Evolutionary conservation across 805 yeast species (phyloP), one percentile per base, ranked within the genome.

Genomic region (Kurtzmaniella cleridarum): DNA sequence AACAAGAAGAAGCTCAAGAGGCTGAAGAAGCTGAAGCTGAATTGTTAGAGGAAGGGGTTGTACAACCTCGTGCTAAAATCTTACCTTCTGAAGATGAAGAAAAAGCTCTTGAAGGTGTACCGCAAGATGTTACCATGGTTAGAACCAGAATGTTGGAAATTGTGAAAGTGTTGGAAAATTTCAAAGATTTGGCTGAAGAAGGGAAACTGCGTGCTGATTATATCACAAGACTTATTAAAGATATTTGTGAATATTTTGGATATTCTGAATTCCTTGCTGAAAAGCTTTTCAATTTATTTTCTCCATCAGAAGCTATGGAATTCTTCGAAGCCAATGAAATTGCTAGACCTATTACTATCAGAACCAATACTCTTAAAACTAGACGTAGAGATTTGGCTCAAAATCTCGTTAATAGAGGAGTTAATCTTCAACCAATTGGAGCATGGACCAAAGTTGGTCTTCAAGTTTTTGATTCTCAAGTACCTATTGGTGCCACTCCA

Each of bases 401-500:
- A 64, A 79, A 93, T 12, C 75, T 93, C 46, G 95, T 91, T 41
- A 91, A 91, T 64, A 81, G 96, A 55, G 98, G 98, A 60, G 98
- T 91, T 45, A 93, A 93, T 59, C 73, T 93, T 51, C 97, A 93
- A 65, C 98, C 98, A 33, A 88, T 93, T 52, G 98, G 98, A 36
- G 70, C 85, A 31, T 93, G 99, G 99, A 89, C 98, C 17, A 93
- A 93, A 64, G 98, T 93, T 37, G 99, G 99, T 45, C 72, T 93
- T 48, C 98, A 93, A 64, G 82, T 93, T 38, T 93, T 91, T 60
- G 99, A 93, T 59, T 90, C 98, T 17, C 98, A 90, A 62, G 98
- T 93, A n/a, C 98, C 99, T 32, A 86, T 93, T 51, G 99, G 99
- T 64, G 98, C 99, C 33, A 93, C 99, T 7, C 98, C 99, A 32